phyloP scores from a whole-genome alignment of 768 basidiomycete genomes.

The Calocybe indica region DNA sequence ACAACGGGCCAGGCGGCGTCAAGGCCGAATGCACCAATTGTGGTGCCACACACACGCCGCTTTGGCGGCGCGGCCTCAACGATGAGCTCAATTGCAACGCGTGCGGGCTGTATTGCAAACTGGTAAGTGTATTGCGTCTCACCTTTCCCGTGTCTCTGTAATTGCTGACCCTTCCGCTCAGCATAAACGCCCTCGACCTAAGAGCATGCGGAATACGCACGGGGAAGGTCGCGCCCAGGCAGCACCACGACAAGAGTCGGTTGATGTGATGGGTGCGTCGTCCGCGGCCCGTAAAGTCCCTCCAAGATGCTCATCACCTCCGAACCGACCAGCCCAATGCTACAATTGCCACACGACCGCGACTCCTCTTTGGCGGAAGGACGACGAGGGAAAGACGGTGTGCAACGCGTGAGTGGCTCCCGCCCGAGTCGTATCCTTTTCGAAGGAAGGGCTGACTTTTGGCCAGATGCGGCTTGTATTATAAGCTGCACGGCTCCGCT shows the following conservation, averaged over 20 bases:
- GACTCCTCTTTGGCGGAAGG: slow-evolving; percentile 86
- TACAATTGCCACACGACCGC: slow-evolving; percentile 89
- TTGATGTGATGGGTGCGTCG: slow-evolving; percentile 65
- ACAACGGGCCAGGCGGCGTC: slow-evolving; percentile 47
- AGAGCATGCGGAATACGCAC: slow-evolving; percentile 77
- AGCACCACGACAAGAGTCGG: slow-evolving; percentile 60
- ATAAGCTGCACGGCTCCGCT: slow-evolving; percentile 80
- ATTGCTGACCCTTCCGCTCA: slow-evolving; percentile 20
- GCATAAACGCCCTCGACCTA: slow-evolving; percentile 87
- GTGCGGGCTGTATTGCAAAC: slow-evolving; percentile 82
- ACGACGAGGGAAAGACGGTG: slow-evolving; percentile 86
- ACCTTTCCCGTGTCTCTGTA: slow-evolving; percentile 6
- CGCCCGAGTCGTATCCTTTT: background rate
- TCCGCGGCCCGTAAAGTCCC: slow-evolving; percentile 21
- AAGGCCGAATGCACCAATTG: slow-evolving; percentile 89
- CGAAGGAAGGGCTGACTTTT: slow-evolving; percentile 1
- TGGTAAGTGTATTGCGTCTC: slow-evolving; percentile 40
- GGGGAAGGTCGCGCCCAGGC: slow-evolving; percentile 65
- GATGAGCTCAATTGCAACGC: slow-evolving; percentile 90
- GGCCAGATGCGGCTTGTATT: slow-evolving; percentile 72
- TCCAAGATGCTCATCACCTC: slow-evolving; percentile 22
- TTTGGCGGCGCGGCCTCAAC: slow-evolving; percentile 82
- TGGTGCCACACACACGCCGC: slow-evolving; percentile 82
- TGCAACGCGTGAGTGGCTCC: slow-evolving; percentile 72
- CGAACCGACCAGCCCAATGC: slow-evolving; percentile 61